These are phyloP conservation scores for Symbiodinium pilosum DNA, from an alignment of 73 alveolate genomes.

Conservation along the genomic window DNA sequence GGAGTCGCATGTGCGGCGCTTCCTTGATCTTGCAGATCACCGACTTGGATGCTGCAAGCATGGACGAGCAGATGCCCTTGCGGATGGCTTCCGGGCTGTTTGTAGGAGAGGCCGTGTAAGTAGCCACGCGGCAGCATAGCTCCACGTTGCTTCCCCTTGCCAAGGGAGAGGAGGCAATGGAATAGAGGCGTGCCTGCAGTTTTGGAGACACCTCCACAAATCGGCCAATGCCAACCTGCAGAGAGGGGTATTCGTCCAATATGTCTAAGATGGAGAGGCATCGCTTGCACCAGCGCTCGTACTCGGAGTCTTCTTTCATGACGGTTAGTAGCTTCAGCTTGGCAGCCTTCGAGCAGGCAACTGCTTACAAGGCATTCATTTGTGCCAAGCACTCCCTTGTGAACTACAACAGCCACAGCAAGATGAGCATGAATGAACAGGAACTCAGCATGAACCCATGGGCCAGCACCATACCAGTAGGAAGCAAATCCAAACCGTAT, in stretches of 20 bases:
- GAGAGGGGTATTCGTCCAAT: slow-evolving; percentile 38
- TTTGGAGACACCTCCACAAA: slow-evolving; percentile 70
- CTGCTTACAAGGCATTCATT: too few species aligned
- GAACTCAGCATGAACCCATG: too few species aligned
- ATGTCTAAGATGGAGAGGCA: slow-evolving; percentile 62
- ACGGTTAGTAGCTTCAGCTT: background rate
- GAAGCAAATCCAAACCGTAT: too few species aligned
- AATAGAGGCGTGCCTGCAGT: slow-evolving; percentile 33
- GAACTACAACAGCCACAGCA: background rate
- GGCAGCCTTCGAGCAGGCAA: slow-evolving; percentile 20
- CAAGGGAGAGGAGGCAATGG: slow-evolving; percentile 80
- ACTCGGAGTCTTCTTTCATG: slow-evolving; percentile 38
- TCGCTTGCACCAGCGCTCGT: slow-evolving; percentile 46
- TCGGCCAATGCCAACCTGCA: slow-evolving; percentile 11
- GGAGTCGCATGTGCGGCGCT: slow-evolving; percentile 89
- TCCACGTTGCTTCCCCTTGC: slow-evolving; percentile 56
- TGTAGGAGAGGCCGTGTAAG: background rate
- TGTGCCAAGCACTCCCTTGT: too few species aligned
- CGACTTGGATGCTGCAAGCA: slow-evolving; percentile 61
- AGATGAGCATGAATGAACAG: background rate
- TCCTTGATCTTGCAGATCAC: slow-evolving; percentile 79
- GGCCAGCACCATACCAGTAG: background rate
- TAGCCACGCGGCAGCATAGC: slow-evolving; percentile 91
- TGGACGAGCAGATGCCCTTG: slow-evolving; percentile 63
- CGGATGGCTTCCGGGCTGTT: background rate